Evolutionary conservation across 2,329 filamentous ascomycete species (phyloP).

Genomic region (Fusarium redolens): DNA sequence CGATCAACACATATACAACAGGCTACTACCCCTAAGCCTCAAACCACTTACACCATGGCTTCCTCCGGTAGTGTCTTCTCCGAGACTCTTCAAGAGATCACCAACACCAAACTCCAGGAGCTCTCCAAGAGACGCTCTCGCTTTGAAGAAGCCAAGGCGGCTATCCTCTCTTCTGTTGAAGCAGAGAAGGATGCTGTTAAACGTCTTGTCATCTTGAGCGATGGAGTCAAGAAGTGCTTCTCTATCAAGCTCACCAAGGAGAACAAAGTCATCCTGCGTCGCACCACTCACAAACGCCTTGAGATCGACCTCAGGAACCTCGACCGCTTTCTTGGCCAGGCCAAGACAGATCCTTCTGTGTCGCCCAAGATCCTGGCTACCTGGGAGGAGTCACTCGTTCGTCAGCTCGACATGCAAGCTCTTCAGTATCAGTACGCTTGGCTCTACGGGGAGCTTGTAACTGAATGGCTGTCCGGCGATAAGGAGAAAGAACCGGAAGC

Average conservation of each 20-base stretch:
- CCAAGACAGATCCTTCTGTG: slow-evolving; percentile 55
- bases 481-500: slow-evolving; percentile 22
- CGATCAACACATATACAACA: background rate
- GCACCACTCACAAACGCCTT: slow-evolving; percentile 44
- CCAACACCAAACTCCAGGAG: slow-evolving; percentile 57
- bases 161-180: slow-evolving; percentile 45
- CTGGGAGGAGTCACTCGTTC: slow-evolving; percentile 53
- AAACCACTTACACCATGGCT: slow-evolving; percentile 36
- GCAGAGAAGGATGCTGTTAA: slow-evolving; percentile 43
- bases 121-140: slow-evolving; percentile 53
- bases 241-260: slow-evolving; percentile 47
- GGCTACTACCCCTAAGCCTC: background rate
- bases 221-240: slow-evolving; percentile 53
- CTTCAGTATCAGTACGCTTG: slow-evolving; percentile 58
- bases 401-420: slow-evolving; percentile 54
- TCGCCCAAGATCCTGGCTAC: slow-evolving; percentile 48
- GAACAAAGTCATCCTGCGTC: slow-evolving; percentile 37
- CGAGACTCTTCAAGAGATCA: slow-evolving; percentile 57
- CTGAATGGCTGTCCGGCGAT: slow-evolving; percentile 57
- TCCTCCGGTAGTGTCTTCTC: slow-evolving; percentile 54
- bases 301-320: slow-evolving; percentile 53
- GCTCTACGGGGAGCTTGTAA: slow-evolving; percentile 60
- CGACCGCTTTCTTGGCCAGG: slow-evolving; percentile 55
- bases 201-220: slow-evolving; percentile 49
- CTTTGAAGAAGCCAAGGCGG: slow-evolving; percentile 52